phyloP scores from a whole-genome alignment of 73 alveolate species.

The Diophrys sp. region DNA sequence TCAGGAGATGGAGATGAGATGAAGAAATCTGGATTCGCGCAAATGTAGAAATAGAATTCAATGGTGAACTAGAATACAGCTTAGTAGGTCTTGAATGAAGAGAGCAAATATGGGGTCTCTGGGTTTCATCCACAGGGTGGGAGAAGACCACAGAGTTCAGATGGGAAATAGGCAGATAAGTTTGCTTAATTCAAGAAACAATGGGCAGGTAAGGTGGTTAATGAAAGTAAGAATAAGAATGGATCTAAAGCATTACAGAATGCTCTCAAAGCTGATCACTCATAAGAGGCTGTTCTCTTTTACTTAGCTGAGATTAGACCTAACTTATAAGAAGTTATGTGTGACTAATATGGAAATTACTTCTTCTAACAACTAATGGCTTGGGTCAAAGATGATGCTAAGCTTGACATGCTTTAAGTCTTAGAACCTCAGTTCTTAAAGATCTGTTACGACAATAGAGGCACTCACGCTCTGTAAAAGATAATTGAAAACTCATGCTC shows the following conservation, averaged over 20 bases:
- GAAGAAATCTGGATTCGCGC: too few species aligned
- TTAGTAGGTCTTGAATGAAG: too few species aligned
- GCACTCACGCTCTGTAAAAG: slow-evolving; percentile 6
- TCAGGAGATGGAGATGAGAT: too few species aligned
- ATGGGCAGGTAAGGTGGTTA: neutral
- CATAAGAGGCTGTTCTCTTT: neutral
- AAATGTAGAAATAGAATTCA: too few species aligned
- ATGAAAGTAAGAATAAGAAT: neutral
- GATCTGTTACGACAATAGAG: neutral
- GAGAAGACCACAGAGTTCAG: too few species aligned
- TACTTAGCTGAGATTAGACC: neutral
- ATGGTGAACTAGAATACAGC: too few species aligned
- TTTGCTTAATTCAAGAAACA: neutral
- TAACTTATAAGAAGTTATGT: neutral
- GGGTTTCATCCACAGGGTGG: too few species aligned
- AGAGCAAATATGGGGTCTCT: too few species aligned
- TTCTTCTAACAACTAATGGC: neutral
- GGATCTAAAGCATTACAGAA: neutral
- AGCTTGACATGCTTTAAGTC: neutral
- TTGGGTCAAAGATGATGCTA: neutral
- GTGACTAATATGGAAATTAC: slow-evolving; percentile 8
- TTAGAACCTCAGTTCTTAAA: neutral
- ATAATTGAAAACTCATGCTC: neutral
- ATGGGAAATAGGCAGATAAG: too few species aligned
- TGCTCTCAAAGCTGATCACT: neutral